Base-by-base conservation (phyloP, 805 yeast genomes). In the Jamesozyma jinghongensis region DNA sequence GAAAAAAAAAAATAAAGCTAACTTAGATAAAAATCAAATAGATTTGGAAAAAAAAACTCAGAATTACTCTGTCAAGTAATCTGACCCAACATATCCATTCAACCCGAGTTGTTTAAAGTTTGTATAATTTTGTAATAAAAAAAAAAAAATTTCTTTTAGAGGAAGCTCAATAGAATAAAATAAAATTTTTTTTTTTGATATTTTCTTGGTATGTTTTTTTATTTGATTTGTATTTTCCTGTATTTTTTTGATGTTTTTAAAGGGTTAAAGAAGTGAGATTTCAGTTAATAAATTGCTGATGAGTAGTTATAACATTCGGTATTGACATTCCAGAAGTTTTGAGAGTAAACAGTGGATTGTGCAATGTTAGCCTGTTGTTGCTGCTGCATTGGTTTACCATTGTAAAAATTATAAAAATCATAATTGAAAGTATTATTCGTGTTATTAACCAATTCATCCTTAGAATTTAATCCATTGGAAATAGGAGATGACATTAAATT, bases 381-480 rank as follows among this genome's bases (percentile, higher is more conserved):
- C 14, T 26, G 46, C 31, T 37, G 50, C 12, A 19, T 18, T 32
- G 34, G 39, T 25, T 35, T 35, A 5, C 36, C 30, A 32, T 44
- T 41, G 17, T 44, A 46, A 26, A 46, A 50, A 39, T 50, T 49
- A 41, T 52, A 52, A 37, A 41, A 52, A 39, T 48, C 53, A 40
- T 46, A 50, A 36, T 49, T 49, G 30, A 49, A 49, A 8, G 31
- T 38, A 18, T 41, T 39, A 18, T 40, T 36, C 7, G 26, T 31
- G 10, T 19, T 34, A 31, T 30, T 26, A 17, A 17, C 20, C 26
- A 22, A 22, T 22, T 22, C 26, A 22, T 22, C 26, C 26, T 22
- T 30, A 3, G 31, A 18, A 20, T 13, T 37, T 12, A 12, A 37
- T n/a, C 2, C 13, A 7, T 37, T 30, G 11, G 32, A 22, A 18